Evolutionary conservation across 116 monocot genomes (phyloP).

Genomic region (Phalaenopsis hybrid): DNA sequence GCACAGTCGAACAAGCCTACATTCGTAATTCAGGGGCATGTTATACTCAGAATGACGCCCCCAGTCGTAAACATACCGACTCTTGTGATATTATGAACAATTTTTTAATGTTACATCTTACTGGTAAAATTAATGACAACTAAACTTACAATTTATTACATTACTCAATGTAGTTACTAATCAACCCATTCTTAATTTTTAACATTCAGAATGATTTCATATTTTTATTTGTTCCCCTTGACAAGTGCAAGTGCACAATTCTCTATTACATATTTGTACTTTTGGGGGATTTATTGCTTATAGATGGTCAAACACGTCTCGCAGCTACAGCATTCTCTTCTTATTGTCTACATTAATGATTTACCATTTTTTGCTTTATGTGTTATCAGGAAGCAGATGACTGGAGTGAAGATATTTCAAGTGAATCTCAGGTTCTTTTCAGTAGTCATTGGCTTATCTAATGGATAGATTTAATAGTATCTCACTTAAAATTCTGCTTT

Average conservation of each 20-base stretch:
- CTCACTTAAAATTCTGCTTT: not conserved
- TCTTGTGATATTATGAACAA: not conserved
- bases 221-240: not conserved
- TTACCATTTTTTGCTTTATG: not conserved
- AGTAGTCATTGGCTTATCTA: not conserved
- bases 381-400: slow-evolving; percentile 1
- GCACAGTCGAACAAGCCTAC: not conserved
- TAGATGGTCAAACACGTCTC: not conserved
- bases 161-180: not conserved
- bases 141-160: not conserved
- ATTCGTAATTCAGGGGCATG: not conserved
- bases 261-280: not conserved
- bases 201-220: not conserved
- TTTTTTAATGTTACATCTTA: not conserved
- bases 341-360: not conserved
- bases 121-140: not conserved
- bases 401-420: slow-evolving; percentile 9
- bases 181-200: not conserved
- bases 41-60: not conserved
- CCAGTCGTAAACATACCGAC: not conserved
- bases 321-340: not conserved
- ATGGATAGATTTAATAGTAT: not conserved
- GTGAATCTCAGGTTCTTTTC: slow-evolving; percentile 4
- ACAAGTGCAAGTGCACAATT: no score
- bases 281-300: not conserved